Evolutionary conservation across 176 grass and related monocot species (phyloP), one percentile per base, ranked within the genome.

Genomic region (Avena atlantica): DNA sequence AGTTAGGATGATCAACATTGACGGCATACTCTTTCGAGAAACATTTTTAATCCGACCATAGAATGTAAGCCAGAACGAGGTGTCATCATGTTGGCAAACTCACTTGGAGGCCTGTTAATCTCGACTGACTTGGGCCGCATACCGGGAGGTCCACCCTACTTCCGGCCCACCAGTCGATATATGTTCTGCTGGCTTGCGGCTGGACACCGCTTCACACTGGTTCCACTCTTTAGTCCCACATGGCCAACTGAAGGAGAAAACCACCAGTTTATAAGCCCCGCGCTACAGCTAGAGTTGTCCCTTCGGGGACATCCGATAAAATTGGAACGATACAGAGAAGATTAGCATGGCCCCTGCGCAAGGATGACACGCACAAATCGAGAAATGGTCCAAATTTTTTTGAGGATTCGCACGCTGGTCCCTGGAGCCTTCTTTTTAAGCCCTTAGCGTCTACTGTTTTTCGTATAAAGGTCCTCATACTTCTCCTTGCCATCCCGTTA

Each of bases 181-280:
- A 5, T 1, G 19, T 9, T 59, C 19, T 19, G 52, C 52, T 40
- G 37, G 37, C 37, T 40, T 40, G 37, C 37, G 37, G 37, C 37
- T 55, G 52, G 52, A 40, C 37, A 40, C 19, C 20, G 50, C 50
- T 15, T 57, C 55, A 19, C 4, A 19, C 6, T 20, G 16, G 12
- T 15, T 57, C 6, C 8, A 15, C 17, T 13, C 0, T 42, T 44
- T 70, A n/a, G 36, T 70, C 8, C 68, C 68, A 40, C 36, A 1
- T 70, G 17, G 17, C 34, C 9, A 1, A 44, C 17, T 9, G 9
- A 44, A 0, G 2, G 36, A 20, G 2, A 0, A 1, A 1, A 0
- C 0, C 4, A 70, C 16, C 17, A 0, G 68, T 5, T 44, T 70
- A 70, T 70, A 70, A 70, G 0, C 68, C 0, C 4, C 8, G 10